A percentile compares a stretch with the other conserved stretches of the same genome.
These are phyloP conservation scores for Penicillium egyptiacum DNA, from an alignment of 495 filamentous ascomycete genomes.

Conservation along the genomic window DNA sequence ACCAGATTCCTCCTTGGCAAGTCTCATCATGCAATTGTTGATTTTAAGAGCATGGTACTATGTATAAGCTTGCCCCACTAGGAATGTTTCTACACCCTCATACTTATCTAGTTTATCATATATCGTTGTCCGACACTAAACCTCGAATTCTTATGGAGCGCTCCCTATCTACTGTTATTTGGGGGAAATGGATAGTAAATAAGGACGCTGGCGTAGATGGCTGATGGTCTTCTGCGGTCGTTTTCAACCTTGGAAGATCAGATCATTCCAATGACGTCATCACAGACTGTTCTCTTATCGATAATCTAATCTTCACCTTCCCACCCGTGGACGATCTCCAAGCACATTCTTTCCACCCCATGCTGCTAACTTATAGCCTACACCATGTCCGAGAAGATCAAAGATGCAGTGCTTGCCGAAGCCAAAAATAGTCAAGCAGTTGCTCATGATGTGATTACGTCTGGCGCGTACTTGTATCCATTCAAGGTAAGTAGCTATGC, in stretches of 20 bases:
- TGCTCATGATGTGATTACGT: conserved; percentile 63
- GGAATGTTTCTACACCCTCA: neutral
- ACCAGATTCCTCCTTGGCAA: neutral
- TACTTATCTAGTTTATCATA: neutral
- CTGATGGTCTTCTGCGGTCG: neutral
- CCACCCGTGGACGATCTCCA: neutral
- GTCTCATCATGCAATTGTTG: neutral
- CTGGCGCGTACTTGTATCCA: conserved; percentile 82
- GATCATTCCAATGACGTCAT: neutral
- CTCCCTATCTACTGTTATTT: no score
- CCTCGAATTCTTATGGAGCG: no score
- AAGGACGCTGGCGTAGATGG: no score
- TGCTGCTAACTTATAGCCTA: neutral
- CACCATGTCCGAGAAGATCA: conserved; percentile 46
- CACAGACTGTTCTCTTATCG: neutral
- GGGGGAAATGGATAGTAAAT: no score
- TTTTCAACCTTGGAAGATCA: neutral
- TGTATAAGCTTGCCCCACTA: neutral
- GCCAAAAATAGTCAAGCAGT: conserved; percentile 42
- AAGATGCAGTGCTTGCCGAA: conserved; percentile 44
- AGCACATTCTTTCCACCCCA: neutral
- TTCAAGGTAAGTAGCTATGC: conserved; percentile 58
- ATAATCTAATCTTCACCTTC: neutral
- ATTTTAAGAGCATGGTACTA: neutral
- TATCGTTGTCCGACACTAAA: neutral